phyloP scores from a whole-genome alignment of 371 early-diverging fungal species.

The Mucor saturninus region DNA sequence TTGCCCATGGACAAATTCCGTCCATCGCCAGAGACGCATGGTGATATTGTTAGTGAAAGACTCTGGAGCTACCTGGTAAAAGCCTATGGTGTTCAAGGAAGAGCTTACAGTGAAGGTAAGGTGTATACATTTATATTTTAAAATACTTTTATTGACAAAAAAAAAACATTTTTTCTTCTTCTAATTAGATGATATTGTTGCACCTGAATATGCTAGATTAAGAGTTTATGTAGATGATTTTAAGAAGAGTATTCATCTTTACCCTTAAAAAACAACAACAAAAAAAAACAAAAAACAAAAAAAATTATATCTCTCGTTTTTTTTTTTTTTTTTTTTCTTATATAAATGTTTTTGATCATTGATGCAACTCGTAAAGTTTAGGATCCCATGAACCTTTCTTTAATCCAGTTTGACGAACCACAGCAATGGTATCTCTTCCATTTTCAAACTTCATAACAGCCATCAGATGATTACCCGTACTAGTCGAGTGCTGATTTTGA shows the following conservation, averaged over 20 bases:
- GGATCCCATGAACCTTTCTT: slow-evolving; percentile 47
- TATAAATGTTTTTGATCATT: too few species aligned
- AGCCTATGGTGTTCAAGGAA: slow-evolving; percentile 50
- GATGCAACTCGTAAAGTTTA: slow-evolving; percentile 19
- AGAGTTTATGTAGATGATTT: slow-evolving; percentile 49
- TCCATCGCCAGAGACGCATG: slow-evolving; percentile 52
- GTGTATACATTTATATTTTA: background rate
- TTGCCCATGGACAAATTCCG: slow-evolving; percentile 51
- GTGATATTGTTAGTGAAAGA: slow-evolving; percentile 49
- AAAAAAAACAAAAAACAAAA: background rate
- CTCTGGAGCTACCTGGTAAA: slow-evolving; percentile 44
- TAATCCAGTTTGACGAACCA: slow-evolving; percentile 33
- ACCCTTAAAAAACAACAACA: slow-evolving; percentile 29
- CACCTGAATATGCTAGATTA: slow-evolving; percentile 49
- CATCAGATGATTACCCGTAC: slow-evolving; percentile 14
- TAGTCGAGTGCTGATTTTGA: background rate
- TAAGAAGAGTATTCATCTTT: slow-evolving; percentile 46
- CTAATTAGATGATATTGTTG: slow-evolving; percentile 38
- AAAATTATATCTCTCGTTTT: background rate
- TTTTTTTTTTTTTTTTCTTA: background rate
- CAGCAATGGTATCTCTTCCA: slow-evolving; percentile 25
- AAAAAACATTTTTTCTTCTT: background rate
- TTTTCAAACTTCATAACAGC: slow-evolving; percentile 40
- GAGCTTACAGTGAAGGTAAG: slow-evolving; percentile 48
- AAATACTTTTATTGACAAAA: background rate